These are phyloP conservation scores for Pestalotiopsis sp. DNA, from an alignment of 2,329 filamentous ascomycete species.

Conservation along the genomic window DNA sequence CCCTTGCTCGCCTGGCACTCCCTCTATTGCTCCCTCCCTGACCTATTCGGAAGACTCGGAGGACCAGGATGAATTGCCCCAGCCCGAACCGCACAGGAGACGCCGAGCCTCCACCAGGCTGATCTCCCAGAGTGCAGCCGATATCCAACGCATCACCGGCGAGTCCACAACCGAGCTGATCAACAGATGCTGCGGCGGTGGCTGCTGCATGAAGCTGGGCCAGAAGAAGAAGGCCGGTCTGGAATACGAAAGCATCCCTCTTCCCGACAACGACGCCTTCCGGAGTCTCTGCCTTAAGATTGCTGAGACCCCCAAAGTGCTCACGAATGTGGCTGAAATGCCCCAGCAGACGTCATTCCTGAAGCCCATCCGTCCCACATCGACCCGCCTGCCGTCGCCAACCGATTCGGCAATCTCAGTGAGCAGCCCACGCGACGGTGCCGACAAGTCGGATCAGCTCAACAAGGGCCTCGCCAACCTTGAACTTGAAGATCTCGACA, in stretches of 20 bases:
- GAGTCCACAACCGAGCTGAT: conserved; percentile 65
- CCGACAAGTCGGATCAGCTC: conserved; percentile 34
- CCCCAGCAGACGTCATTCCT: conserved; percentile 78
- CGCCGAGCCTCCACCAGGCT: conserved; percentile 72
- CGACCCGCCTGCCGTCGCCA: conserved; percentile 41
- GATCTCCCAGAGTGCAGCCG: conserved; percentile 64
- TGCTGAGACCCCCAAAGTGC: conserved; percentile 70
- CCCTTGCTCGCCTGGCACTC: conserved; percentile 44
- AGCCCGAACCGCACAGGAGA: conserved; percentile 48
- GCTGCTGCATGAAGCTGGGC: conserved; percentile 59
- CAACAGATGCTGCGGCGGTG: conserved; percentile 65
- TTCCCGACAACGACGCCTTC: conserved; percentile 86
- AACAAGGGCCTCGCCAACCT: conserved; percentile 29
- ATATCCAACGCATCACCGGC: conserved; percentile 66
- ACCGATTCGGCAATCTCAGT: conserved; percentile 53
- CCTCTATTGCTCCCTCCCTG: conserved; percentile 62
- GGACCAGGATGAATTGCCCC: conserved; percentile 55
- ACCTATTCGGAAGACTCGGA: conserved; percentile 67
- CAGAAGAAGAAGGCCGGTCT: conserved; percentile 44
- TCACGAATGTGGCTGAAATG: conserved; percentile 72
- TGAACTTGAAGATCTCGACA: conserved; percentile 51
- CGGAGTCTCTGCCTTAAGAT: conserved; percentile 77
- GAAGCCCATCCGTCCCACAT: conserved; percentile 52
- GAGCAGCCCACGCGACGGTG: conserved; percentile 39
- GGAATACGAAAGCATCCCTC: conserved; percentile 53